These are phyloP conservation scores for Ceratocystis alfenasii DNA, from an alignment of 2,329 filamentous ascomycete genomes.

Conservation along the genomic window DNA sequence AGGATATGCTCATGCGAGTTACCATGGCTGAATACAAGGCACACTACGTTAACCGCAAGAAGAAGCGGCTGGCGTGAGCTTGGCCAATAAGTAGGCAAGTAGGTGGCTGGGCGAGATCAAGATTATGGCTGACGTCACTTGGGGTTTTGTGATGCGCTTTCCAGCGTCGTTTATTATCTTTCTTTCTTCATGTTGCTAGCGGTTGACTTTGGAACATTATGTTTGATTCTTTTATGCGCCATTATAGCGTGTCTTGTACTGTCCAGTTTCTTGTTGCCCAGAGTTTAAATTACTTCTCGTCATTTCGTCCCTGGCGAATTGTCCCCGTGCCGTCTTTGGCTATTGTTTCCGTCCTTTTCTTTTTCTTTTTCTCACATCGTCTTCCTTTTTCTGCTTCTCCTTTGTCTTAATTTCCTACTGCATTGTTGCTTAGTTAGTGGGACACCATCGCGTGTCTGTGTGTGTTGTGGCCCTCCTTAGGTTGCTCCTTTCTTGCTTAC, in stretches of 20 bases:
- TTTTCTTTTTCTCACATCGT: not conserved
- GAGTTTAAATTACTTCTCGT: not conserved
- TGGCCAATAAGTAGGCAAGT: not conserved
- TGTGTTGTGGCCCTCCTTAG: constrained; percentile 2
- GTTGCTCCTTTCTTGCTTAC: constrained; percentile 9
- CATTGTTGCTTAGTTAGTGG: constrained; percentile 1
- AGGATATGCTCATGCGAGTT: constrained; percentile 85
- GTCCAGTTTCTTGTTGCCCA: constrained; percentile 12
- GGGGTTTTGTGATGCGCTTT: not conserved
- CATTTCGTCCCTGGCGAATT: not conserved
- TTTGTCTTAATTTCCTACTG: not conserved
- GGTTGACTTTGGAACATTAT: not conserved
- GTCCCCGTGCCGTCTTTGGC: not conserved
- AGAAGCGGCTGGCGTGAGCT: constrained; percentile 17
- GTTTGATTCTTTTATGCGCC: not conserved
- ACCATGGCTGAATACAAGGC: constrained; percentile 74
- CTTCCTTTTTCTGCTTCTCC: not conserved
- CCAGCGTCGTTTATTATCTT: not conserved
- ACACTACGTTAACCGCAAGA: constrained; percentile 21
- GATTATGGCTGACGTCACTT: not conserved
- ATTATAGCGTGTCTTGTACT: not conserved
- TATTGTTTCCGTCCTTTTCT: not conserved
- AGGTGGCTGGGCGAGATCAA: not conserved
- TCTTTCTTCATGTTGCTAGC: not conserved
- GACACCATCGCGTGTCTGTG: not conserved